phyloP scores from a whole-genome alignment of 352 stramenopile species.

The Nothophytophthora sp. region DNA sequence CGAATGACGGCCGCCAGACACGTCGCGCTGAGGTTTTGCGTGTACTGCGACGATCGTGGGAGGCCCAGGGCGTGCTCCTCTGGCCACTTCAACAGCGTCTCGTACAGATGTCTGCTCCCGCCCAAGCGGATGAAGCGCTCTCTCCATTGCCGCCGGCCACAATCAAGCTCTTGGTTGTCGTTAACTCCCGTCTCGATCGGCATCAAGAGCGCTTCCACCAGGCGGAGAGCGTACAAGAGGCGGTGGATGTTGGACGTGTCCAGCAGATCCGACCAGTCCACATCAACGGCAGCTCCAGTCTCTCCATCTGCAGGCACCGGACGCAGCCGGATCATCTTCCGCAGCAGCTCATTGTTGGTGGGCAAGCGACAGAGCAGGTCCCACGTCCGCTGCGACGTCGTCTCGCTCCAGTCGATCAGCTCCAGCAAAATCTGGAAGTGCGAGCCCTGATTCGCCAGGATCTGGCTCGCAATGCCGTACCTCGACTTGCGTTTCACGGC shows the following conservation, averaged over 20 bases:
- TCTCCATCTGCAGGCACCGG: slow-evolving; percentile 3
- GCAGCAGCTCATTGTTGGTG: slow-evolving; percentile 64
- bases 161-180: slow-evolving; percentile 25
- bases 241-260: slow-evolving; percentile 48
- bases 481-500: slow-evolving; percentile 11
- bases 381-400: slow-evolving; percentile 66
- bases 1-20: slow-evolving; percentile 55
- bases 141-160: slow-evolving; percentile 66
- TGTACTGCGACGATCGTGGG: slow-evolving; percentile 22
- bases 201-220: slow-evolving; percentile 72
- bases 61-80: not conserved
- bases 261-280: slow-evolving; percentile 51
- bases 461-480: slow-evolving; percentile 44
- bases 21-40: slow-evolving; percentile 37
- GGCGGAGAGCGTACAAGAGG: slow-evolving; percentile 62
- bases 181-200: slow-evolving; percentile 21
- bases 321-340: slow-evolving; percentile 66
- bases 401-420: slow-evolving; percentile 50
- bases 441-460: slow-evolving; percentile 54
- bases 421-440: slow-evolving; percentile 67
- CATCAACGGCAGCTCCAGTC: slow-evolving; percentile 5
- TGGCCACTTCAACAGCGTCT: slow-evolving; percentile 33
- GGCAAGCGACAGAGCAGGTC: slow-evolving; percentile 71
- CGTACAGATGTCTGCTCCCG: slow-evolving; percentile 46
- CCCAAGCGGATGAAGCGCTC: slow-evolving; percentile 77